Conservation (phyloP, 75 land plant species). For the Picea glauca region DNA sequence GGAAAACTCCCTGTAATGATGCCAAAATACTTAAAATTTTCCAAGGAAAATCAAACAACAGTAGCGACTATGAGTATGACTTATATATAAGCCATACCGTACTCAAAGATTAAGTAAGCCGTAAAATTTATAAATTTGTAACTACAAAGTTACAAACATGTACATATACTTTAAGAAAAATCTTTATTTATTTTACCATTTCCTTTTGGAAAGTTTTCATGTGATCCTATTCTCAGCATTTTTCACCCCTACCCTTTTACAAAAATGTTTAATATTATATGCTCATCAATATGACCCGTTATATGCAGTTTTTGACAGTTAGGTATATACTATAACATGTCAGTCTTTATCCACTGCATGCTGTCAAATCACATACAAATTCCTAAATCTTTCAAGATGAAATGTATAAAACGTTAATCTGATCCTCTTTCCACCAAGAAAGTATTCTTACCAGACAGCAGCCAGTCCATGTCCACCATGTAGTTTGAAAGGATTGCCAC, state of each 20-base stretch:
- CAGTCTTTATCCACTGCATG: not conserved
- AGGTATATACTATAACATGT: not conserved
- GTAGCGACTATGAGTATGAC: too few species aligned
- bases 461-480: conserved; percentile 97
- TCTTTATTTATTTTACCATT: not conserved
- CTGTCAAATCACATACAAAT: not conserved
- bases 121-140: too few species aligned
- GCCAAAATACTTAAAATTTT: too few species aligned
- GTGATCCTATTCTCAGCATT: not conserved
- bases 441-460: conserved; percentile 59
- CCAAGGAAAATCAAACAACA: too few species aligned
- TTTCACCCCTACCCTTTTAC: not conserved
- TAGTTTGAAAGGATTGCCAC: conserved; percentile 91
- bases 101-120: too few species aligned
- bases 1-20: too few species aligned
- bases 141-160: too few species aligned
- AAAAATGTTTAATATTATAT: not conserved
- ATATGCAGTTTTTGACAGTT: not conserved
- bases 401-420: too few species aligned
- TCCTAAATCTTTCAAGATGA: too few species aligned
- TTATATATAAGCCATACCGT: too few species aligned
- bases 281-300: not conserved
- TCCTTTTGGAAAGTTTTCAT: not conserved
- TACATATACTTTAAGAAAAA: not conserved
- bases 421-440: not conserved